Base-by-base conservation (phyloP, 2,329 filamentous ascomycete genomes). In the Cryphonectria parasitica region DNA sequence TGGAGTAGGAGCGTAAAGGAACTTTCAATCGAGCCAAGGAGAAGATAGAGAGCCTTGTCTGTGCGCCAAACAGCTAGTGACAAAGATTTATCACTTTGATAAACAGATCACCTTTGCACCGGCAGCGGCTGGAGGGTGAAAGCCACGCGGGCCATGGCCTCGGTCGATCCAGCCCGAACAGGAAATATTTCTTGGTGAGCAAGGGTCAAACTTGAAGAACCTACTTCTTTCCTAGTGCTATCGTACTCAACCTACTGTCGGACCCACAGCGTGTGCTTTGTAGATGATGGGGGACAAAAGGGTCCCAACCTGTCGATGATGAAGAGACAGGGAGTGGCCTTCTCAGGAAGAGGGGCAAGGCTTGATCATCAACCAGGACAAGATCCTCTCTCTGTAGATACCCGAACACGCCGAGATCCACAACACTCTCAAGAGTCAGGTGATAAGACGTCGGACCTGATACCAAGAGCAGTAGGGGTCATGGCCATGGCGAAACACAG, bases 231-330 rank as follows among this genome's bases (percentile, higher is more conserved):
- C 10, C 45, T n/a, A 54, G 52, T n/a, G 25, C 52, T 25, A 28
- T 25, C 15, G 25, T 56, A 17, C 52, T 28, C 52, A 6, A 28
- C 6, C 52, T 56, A 56, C n/a, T 11, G 52, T 17, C 15, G 45
- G 45, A 56, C 25, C 34, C 61, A 43, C 36, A 39, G 11, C 10
- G 13, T 11, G 36, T 39, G 11, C 36, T 39, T 39, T 39, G 36
- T 39, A 13, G 11, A 10, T 39, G 36, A 11, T 7, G 45, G n/a
- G 45, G 52, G 52, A 28, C 13, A 2, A 66, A 66, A 43, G 64
- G 28, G 64, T 66, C 45, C 25, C 17, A 19, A 36, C 41, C 31
- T 56, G 49, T 58, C 64, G 64, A 58, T 49, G 64, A 58, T 36
- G 0, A 58, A 36, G n/a, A 39, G 11, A 22, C 64, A 58, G 64